A percentile compares a stretch with the other conserved stretches of the same genome.
Conservation (phyloP, 83 land plant species). For the Thuja plicata region DNA sequence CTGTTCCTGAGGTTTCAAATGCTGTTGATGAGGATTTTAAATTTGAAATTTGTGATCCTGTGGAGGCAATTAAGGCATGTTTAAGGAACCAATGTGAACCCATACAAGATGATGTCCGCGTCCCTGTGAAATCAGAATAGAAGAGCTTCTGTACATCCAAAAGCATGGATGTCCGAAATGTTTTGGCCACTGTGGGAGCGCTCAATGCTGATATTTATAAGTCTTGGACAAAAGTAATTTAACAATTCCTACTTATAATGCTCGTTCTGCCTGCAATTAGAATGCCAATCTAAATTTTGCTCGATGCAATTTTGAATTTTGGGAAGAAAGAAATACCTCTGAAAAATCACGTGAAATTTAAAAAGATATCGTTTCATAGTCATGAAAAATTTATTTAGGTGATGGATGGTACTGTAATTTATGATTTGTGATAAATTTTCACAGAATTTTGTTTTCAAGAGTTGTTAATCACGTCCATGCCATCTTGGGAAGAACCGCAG, state of each 20-base stretch:
- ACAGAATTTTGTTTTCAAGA: background rate
- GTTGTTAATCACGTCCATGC: background rate
- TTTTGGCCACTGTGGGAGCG: background rate
- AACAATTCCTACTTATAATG: background rate
- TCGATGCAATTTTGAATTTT: background rate
- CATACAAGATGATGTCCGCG: background rate
- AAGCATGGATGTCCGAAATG: background rate
- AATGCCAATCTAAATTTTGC: background rate
- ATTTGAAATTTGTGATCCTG: slow-evolving; percentile 11
- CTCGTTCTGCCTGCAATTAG: background rate
- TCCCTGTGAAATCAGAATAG: background rate
- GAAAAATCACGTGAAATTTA: background rate
- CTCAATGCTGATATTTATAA: background rate
- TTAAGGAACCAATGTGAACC: background rate
- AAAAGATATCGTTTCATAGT: background rate
- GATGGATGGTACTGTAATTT: background rate
- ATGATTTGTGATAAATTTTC: background rate
- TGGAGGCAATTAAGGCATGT: slow-evolving; percentile 7
- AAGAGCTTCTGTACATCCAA: background rate
- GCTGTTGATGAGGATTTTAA: background rate
- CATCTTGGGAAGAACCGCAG: background rate
- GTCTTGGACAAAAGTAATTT: background rate
- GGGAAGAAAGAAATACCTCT: background rate
- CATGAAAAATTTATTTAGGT: background rate
- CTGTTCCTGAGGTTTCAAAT: background rate